phyloP scores from a whole-genome alignment of 495 filamentous ascomycete species.

The Lasiosphaeria ovina region DNA sequence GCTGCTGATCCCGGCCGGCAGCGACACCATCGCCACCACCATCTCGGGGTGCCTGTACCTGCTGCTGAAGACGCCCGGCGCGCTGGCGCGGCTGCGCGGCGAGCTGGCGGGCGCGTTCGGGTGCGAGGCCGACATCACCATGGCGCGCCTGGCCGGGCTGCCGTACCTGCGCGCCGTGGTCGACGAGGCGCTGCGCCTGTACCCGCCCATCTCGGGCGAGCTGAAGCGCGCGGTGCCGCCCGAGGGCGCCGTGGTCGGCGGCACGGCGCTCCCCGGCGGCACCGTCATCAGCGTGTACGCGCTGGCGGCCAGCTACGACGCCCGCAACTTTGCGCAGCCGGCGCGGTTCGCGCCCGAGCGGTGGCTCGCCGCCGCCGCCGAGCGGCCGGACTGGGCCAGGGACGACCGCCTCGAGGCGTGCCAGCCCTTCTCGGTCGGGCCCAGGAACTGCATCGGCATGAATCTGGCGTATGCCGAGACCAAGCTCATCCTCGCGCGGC shows the following conservation, averaged over 20 bases:
- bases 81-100: constrained; percentile 31
- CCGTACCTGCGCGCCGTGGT: constrained; percentile 46
- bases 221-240: constrained; percentile 28
- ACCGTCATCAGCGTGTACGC: constrained; percentile 30
- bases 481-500: constrained; percentile 46
- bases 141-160: constrained; percentile 34
- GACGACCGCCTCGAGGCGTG: constrained; percentile 46
- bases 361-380: constrained; percentile 42
- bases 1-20: constrained; percentile 41
- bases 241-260: constrained; percentile 31
- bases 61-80: constrained; percentile 41
- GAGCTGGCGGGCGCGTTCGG: constrained; percentile 49
- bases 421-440: constrained; percentile 54
- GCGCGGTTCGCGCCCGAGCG: constrained; percentile 41
- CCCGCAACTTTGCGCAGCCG: constrained; percentile 15
- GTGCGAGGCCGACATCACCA: constrained; percentile 44
- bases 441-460: constrained; percentile 55
- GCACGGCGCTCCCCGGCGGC: constrained; percentile 27
- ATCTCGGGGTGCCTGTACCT: constrained; percentile 49
- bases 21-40: constrained; percentile 55
- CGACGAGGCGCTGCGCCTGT: constrained; percentile 45
- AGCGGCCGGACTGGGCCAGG: constrained; percentile 19
- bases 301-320: constrained; percentile 23
- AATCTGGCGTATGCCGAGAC: constrained; percentile 53
- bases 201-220: constrained; percentile 29